Base-by-base conservation (phyloP, 768 basidiomycete species). In the Leccinum pellstonianum region DNA sequence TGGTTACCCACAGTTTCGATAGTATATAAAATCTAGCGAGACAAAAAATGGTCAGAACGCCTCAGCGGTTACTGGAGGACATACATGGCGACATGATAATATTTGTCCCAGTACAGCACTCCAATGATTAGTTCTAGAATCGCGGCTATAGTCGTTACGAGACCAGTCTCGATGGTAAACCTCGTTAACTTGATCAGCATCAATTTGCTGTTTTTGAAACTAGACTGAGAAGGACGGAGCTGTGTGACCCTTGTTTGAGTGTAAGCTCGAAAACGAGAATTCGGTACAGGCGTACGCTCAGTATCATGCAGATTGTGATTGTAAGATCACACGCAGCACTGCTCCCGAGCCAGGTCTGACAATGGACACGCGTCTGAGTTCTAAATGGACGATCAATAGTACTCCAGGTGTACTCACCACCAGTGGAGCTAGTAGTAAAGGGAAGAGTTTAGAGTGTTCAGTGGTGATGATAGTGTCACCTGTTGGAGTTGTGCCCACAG, bases 301-400 rank as follows among this genome's bases (percentile, higher is more conserved):
- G n/a, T 2, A 56, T 23, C 62, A 69, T 69, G 56, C 57, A 71
- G 27, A 52, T 29, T 4, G 68, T 64, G 3, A 71, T 69, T 6
- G 58, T 50, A 11, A 61, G 21, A 55, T 70, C 62, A 41, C 67
- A 68, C 5, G 49, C 51, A 7, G 58, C 19, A 17, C 53, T 69
- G 33, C 68, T 59, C 11, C 49, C 67, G 4, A 71, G 64, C 67
- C 69, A 69, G 23, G 31, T 59, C 67, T 69, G 33, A 17, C n/a
- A 29, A 29, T 29, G 27, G 27, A 29, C 27, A 29, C 1, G 37
- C 25, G 29, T 41, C 15, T 33, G 11, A 7, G 9, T 56, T 31
- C 1, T 3, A n/a, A 14, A 17, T 43, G 6, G 9, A 4, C 0
- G 2, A 1, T 6, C 31, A 31, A 15, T 14, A 35, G 1, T 41